These are phyloP conservation scores for Priceomyces medius DNA, from an alignment of 805 yeast genomes.

Conservation along the genomic window DNA sequence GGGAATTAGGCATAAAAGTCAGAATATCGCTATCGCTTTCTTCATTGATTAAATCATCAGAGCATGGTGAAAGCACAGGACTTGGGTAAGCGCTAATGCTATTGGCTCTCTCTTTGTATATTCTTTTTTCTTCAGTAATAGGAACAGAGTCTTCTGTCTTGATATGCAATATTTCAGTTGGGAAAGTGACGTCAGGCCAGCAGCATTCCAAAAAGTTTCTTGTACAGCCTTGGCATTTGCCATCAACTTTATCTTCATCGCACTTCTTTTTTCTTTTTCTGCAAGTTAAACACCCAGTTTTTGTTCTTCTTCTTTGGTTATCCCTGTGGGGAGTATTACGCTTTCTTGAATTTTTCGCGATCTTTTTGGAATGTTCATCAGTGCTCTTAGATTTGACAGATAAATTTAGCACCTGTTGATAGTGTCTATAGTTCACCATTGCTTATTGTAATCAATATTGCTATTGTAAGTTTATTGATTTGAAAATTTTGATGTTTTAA, in stretches of 20 bases:
- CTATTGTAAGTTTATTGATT: neutral
- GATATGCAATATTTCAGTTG: slow-evolving; percentile 4
- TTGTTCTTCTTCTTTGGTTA: slow-evolving; percentile 33
- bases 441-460: neutral
- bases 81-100: slow-evolving; percentile 28
- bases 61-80: slow-evolving; percentile 28
- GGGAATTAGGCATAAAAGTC: neutral
- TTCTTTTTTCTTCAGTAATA: slow-evolving; percentile 1
- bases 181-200: slow-evolving; percentile 31
- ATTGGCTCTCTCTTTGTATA: slow-evolving; percentile 6
- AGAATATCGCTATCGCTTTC: slow-evolving; percentile 13
- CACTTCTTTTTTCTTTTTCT: slow-evolving; percentile 65
- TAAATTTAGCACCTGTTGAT: slow-evolving; percentile 37
- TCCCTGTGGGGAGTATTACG: neutral
- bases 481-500: neutral
- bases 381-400: slow-evolving; percentile 19
- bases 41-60: slow-evolving; percentile 14
- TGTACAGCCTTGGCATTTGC: slow-evolving; percentile 46
- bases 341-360: slow-evolving; percentile 16
- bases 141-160: neutral
- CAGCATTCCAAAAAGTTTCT: slow-evolving; percentile 45
- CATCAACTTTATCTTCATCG: slow-evolving; percentile 46
- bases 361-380: slow-evolving; percentile 18
- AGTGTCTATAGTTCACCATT: slow-evolving; percentile 31
- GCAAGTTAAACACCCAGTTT: slow-evolving; percentile 60